These are phyloP conservation scores for Diplodia scrobiculata DNA, from an alignment of 2,329 filamentous ascomycete species.

Conservation along the genomic window DNA sequence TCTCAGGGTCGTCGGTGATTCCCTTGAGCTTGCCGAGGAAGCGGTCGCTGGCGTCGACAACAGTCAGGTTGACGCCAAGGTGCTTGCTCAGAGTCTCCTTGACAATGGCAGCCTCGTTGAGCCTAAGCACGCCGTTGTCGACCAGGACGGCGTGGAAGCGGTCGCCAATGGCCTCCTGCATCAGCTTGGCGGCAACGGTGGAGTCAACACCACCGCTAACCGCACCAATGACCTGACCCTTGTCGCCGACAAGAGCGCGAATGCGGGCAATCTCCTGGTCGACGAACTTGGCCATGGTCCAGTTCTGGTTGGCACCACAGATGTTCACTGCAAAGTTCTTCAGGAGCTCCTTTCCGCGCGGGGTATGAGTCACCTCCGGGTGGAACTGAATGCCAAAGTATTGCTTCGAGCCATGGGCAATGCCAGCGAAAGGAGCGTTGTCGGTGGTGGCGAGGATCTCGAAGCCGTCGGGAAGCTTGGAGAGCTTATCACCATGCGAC, in stretches of 20 bases:
- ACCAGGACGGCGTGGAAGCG: constrained; percentile 83
- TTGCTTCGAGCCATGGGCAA: constrained; percentile 69
- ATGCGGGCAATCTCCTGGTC: constrained; percentile 80
- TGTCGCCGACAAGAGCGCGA: constrained; percentile 75
- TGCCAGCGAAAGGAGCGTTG: constrained; percentile 79
- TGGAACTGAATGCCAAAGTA: constrained; percentile 88
- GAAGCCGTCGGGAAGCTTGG: constrained; percentile 71
- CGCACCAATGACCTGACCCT: constrained; percentile 78
- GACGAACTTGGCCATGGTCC: constrained; percentile 84
- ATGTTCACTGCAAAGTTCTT: constrained; percentile 83
- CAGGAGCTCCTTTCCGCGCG: constrained; percentile 68
- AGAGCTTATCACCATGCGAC: constrained; percentile 87
- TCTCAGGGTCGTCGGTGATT: constrained; percentile 73
- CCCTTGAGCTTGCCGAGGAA: constrained; percentile 79
- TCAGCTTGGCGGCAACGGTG: constrained; percentile 82
- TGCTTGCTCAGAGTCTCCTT: constrained; percentile 76
- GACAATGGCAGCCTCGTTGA: constrained; percentile 81
- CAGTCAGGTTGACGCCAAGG: constrained; percentile 85
- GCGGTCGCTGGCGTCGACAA: constrained; percentile 74
- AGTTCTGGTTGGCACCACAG: constrained; percentile 73
- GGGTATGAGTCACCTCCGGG: constrained; percentile 77
- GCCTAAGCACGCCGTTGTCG: constrained; percentile 81
- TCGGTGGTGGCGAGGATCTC: constrained; percentile 70
- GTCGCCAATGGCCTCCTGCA: constrained; percentile 82
- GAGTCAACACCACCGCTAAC: constrained; percentile 85